phyloP scores from a whole-genome alignment of 2,329 filamentous ascomycete genomes.

The Colletotrichum costaricense region DNA sequence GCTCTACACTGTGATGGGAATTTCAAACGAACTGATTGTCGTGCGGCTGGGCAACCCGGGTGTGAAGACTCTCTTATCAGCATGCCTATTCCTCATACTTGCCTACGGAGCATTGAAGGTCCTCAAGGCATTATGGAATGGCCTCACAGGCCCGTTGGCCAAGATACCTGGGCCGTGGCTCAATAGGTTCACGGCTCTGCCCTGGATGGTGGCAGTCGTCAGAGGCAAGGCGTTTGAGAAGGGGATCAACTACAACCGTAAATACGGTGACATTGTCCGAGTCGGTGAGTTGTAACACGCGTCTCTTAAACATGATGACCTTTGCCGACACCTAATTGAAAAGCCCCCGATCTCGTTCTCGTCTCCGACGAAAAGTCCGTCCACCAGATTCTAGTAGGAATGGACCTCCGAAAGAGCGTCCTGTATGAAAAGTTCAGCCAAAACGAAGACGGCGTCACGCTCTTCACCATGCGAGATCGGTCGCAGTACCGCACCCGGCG shows the following conservation, averaged over 20 bases:
- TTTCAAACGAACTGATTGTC: not conserved
- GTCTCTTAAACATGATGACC: not conserved
- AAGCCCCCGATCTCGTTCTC: not conserved
- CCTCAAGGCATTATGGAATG: not conserved
- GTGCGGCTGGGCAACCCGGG: not conserved
- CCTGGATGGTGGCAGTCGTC: not conserved
- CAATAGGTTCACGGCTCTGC: not conserved
- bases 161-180: not conserved
- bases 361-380: not conserved
- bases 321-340: not conserved
- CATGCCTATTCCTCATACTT: not conserved
- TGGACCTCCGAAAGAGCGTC: not conserved
- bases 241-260: not conserved
- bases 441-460: not conserved
- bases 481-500: conserved; percentile 9
- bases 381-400: not conserved
- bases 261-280: not conserved
- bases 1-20: not conserved
- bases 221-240: not conserved
- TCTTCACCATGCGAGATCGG: conserved; percentile 17
- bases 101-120: not conserved
- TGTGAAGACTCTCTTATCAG: not conserved
- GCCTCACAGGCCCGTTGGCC: not conserved
- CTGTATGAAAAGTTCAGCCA: conserved; percentile 17
- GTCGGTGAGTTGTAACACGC: not conserved